A percentile compares a stretch with the other conserved stretches of the same genome.
These are phyloP conservation scores for Triglochin maritima DNA, from an alignment of 106 monocot genomes.

Conservation along the genomic window DNA sequence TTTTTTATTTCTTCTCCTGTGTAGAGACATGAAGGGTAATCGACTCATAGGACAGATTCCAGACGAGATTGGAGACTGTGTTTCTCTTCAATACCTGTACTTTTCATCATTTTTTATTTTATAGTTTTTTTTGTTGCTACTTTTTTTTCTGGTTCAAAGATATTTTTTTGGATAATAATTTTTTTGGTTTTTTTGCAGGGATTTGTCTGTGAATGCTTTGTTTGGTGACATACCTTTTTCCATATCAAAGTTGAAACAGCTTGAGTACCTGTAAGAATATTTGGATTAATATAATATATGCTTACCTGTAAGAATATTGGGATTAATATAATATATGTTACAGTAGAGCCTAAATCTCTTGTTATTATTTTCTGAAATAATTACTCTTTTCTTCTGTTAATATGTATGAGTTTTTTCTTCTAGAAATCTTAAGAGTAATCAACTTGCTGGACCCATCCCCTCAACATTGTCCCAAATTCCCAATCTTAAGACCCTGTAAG, in stretches of 20 bases:
- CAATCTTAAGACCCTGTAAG: constrained; percentile 82
- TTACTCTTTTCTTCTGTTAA: neutral
- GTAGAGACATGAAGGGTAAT: constrained; percentile 90
- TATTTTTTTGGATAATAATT: neutral
- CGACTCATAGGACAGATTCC: constrained; percentile 77
- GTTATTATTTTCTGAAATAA: neutral
- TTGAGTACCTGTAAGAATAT: constrained; percentile 66
- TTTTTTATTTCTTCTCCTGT: constrained; percentile 2
- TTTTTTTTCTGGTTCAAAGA: neutral
- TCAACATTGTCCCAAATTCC: constrained; percentile 93
- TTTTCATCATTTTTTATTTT: constrained; percentile 2
- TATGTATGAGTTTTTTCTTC: neutral
- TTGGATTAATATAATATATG: no score
- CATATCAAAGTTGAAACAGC: constrained; percentile 83
- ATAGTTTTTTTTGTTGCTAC: neutral
- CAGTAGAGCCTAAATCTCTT: no score
- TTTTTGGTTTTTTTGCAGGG: constrained; percentile 27
- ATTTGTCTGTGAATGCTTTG: constrained; percentile 67
- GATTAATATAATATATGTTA: no score
- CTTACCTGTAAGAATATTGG: constrained; percentile 45
- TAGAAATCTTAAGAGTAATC: constrained; percentile 78
- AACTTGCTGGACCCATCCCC: constrained; percentile 82
- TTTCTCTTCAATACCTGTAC: constrained; percentile 82
- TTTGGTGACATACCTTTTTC: constrained; percentile 89
- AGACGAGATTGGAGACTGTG: constrained; percentile 91